Evolutionary conservation across 2,329 filamentous ascomycete species (phyloP).

Genomic region (Ophiocordyceps sinensis): DNA sequence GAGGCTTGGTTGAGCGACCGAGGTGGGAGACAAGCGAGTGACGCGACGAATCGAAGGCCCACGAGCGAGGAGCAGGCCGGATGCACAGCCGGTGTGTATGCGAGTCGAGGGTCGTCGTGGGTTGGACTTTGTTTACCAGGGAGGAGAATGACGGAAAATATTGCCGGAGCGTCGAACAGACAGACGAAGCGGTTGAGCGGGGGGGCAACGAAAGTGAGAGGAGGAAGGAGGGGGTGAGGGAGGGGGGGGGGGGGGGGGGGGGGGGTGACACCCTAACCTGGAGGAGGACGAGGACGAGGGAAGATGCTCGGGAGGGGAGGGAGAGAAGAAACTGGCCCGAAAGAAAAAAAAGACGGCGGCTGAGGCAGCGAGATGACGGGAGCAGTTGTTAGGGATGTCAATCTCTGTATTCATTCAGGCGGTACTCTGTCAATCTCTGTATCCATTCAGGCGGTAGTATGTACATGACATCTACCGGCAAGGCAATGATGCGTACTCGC

Average conservation of each 20-base stretch:
- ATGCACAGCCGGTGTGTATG: background rate
- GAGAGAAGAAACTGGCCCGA: background rate
- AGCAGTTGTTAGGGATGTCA: background rate
- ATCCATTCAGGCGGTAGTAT: too few relatives aligned
- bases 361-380: background rate
- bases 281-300: background rate
- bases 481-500: too few relatives aligned
- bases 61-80: background rate
- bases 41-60: background rate
- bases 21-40: conserved; percentile 1
- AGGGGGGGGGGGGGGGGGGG: background rate
- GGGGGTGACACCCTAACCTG: too few relatives aligned
- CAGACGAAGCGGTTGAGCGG: background rate
- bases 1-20: background rate
- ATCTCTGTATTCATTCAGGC: background rate
- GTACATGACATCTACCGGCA: too few relatives aligned
- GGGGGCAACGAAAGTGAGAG: background rate
- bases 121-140: too few relatives aligned
- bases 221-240: background rate
- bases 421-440: too few relatives aligned
- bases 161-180: background rate
- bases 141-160: background rate
- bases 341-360: background rate
- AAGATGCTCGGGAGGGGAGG: background rate
- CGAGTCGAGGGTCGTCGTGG: background rate